Evolutionary conservation across 306 rosid genomes (phyloP).

Genomic region (Castanea sativa): DNA sequence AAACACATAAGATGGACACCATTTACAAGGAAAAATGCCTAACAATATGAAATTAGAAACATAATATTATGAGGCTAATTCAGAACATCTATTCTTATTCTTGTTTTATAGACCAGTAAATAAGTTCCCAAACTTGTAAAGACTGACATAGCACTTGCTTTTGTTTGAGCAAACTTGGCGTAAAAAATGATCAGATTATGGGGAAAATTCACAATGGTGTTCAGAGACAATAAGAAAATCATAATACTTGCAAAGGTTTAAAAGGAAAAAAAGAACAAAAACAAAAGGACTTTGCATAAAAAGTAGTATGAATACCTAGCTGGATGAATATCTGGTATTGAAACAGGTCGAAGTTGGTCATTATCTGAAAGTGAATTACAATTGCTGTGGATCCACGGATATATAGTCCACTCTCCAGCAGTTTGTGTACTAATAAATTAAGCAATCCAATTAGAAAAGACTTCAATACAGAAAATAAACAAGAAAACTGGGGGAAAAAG

Average conservation of each 20-base stretch:
- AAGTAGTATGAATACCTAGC: slow-evolving; percentile 61
- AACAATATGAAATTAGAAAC: not conserved
- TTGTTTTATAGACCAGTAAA: not conserved
- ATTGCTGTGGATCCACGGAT: slow-evolving; percentile 95
- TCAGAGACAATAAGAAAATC: not conserved
- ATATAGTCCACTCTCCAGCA: slow-evolving; percentile 81
- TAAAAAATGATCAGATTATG: not conserved
- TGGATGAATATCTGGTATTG: slow-evolving; percentile 92
- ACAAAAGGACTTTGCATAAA: not conserved
- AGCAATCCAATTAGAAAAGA: slow-evolving; percentile 15
- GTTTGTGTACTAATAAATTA: slow-evolving; percentile 50
- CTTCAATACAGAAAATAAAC: slow-evolving; percentile 3
- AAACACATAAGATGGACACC: no score
- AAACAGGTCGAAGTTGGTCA: slow-evolving; percentile 85
- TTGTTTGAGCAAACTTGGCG: not conserved
- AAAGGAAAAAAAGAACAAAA: not conserved
- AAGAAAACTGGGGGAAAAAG: not conserved
- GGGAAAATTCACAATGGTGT: not conserved
- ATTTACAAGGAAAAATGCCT: not conserved
- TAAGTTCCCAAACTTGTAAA: not conserved
- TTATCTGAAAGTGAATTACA: slow-evolving; percentile 79
- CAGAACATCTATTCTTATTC: not conserved
- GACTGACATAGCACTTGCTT: not conserved
- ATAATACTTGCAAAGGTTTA: not conserved
- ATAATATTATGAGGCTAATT: not conserved